A percentile compares a stretch with the other conserved stretches of the same genome.
Evolutionary conservation across 805 yeast genomes (phyloP).

Genomic region (Hanseniaspora guilliermondii): DNA sequence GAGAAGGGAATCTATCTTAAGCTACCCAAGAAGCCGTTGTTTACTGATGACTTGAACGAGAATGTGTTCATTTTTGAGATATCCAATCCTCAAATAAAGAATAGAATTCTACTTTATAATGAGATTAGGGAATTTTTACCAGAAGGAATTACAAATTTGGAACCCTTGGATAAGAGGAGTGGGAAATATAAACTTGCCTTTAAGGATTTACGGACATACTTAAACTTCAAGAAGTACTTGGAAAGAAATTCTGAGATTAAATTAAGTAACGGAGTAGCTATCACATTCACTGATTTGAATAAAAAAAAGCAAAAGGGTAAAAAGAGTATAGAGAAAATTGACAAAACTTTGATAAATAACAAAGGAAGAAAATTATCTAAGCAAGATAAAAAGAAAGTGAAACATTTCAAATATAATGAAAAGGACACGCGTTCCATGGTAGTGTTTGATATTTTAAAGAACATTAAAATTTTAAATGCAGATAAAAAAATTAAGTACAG

Average conservation of each 20-base stretch:
- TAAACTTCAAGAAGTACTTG: background rate
- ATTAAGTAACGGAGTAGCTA: background rate
- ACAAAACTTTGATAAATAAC: background rate
- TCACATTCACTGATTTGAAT: background rate
- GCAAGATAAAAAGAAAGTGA: background rate
- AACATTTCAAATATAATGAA: slow-evolving; percentile 6
- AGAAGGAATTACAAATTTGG: slow-evolving; percentile 6
- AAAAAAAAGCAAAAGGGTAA: background rate
- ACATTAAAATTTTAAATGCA: background rate
- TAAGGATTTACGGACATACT: background rate
- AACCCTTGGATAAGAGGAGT: background rate
- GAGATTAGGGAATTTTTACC: slow-evolving; percentile 11
- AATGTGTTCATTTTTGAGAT: background rate
- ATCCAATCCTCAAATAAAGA: background rate
- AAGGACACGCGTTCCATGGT: slow-evolving; percentile 4
- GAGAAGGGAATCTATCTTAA: background rate
- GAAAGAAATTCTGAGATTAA: background rate
- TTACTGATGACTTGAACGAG: background rate
- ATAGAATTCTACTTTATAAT: slow-evolving; percentile 3
- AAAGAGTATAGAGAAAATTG: background rate
- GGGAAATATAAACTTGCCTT: background rate
- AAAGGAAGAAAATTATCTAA: slow-evolving; percentile 1
- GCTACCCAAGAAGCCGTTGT: background rate
- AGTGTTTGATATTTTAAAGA: slow-evolving; percentile 1
- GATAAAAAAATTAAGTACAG: slow-evolving; percentile 12